Evolutionary conservation across 2,329 filamentous ascomycete genomes (phyloP).

Genomic region (Rutstroemia sp.): DNA sequence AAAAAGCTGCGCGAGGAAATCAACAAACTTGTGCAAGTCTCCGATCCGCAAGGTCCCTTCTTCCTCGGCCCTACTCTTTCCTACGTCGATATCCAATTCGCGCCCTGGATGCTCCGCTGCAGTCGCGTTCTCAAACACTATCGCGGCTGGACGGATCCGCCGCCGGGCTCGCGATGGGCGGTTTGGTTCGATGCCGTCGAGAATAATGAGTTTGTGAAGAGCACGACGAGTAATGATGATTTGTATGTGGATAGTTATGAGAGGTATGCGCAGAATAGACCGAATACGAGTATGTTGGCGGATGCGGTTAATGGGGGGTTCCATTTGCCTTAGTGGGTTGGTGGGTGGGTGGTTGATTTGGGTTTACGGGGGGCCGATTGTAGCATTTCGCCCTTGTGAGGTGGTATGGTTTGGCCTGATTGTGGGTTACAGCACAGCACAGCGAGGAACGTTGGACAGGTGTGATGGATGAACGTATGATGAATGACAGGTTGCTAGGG

Average conservation of each 20-base stretch:
- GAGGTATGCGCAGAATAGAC: slow-evolving; percentile 56
- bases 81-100: slow-evolving; percentile 34
- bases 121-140: slow-evolving; percentile 33
- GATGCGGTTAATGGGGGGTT: slow-evolving; percentile 52
- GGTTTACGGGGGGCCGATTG: no score
- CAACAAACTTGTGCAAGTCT: slow-evolving; percentile 33
- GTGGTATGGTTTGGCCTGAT: no score
- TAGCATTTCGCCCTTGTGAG: no score
- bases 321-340: slow-evolving; percentile 15
- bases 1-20: slow-evolving; percentile 61
- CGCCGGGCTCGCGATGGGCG: slow-evolving; percentile 30
- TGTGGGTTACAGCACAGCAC: no score
- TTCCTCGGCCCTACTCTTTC: slow-evolving; percentile 30
- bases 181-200: slow-evolving; percentile 33
- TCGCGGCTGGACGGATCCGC: slow-evolving; percentile 32
- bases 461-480: no score
- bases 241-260: slow-evolving; percentile 65
- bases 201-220: slow-evolving; percentile 31
- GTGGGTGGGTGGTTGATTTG: no score
- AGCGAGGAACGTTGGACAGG: no score
- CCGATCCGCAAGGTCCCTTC: slow-evolving; percentile 29
- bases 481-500: no score
- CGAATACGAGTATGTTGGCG: slow-evolving; percentile 49
- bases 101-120: slow-evolving; percentile 35
- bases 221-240: slow-evolving; percentile 36